Evolutionary conservation across 2,329 filamentous ascomycete species (phyloP).

Genomic region (Teratosphaeriaceae sp.): DNA sequence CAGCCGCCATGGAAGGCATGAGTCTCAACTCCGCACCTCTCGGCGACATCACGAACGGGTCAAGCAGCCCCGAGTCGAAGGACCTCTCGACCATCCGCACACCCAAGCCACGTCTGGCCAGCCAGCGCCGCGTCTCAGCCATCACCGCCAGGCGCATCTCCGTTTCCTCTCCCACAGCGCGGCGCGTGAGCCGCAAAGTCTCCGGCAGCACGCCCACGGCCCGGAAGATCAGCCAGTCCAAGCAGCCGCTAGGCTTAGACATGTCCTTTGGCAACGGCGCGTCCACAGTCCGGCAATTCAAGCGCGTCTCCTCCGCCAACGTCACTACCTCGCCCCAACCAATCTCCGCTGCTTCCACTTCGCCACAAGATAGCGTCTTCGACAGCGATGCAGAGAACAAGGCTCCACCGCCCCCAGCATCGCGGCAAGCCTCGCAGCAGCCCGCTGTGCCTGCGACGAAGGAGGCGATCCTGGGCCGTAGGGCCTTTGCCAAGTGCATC

Average conservation of each 20-base stretch:
- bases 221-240: slow-evolving; percentile 40
- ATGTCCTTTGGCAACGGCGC: slow-evolving; percentile 91
- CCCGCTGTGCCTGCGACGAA: slow-evolving; percentile 47
- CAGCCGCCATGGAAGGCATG: slow-evolving; percentile 36
- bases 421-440: slow-evolving; percentile 9
- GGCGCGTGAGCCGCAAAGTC: slow-evolving; percentile 25
- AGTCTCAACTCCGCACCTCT: slow-evolving; percentile 40
- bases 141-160: slow-evolving; percentile 32
- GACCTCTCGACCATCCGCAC: slow-evolving; percentile 32
- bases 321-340: slow-evolving; percentile 16
- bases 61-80: slow-evolving; percentile 17
- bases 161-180: slow-evolving; percentile 26
- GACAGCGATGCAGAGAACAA: slow-evolving; percentile 57
- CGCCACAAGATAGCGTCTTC: slow-evolving; percentile 26
- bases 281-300: slow-evolving; percentile 87
- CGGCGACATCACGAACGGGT: slow-evolving; percentile 23
- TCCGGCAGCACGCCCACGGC: slow-evolving; percentile 37
- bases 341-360: slow-evolving; percentile 8
- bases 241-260: slow-evolving; percentile 78
- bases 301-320: slow-evolving; percentile 59
- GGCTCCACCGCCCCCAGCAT: slow-evolving; percentile 32
- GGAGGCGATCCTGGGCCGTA: slow-evolving; percentile 74
- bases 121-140: slow-evolving; percentile 32
- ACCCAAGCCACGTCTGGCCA: slow-evolving; percentile 24
- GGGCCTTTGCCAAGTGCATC: slow-evolving; percentile 72